Conservation (phyloP, 306 rosid species). For the Cucurbita ficifolia region DNA sequence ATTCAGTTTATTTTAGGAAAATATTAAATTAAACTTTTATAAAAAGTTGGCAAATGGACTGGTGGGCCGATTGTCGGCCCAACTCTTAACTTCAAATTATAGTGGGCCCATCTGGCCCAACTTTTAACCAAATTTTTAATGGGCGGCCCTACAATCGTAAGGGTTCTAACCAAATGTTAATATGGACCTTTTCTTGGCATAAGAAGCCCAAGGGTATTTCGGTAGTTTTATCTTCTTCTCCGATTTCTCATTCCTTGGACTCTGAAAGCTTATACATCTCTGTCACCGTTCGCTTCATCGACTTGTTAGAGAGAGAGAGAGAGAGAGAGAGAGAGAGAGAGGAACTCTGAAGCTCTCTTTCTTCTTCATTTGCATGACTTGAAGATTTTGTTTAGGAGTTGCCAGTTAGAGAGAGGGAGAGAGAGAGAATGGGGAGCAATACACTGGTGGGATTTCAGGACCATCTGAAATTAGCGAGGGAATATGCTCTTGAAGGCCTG, state of each 20-base stretch:
- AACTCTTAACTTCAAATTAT: background rate
- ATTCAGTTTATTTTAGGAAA: no score
- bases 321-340: background rate
- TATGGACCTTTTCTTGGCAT: background rate
- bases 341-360: background rate
- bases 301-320: background rate
- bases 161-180: background rate
- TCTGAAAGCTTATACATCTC: background rate
- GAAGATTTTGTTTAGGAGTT: no score
- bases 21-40: no score
- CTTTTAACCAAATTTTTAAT: background rate
- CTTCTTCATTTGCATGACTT: background rate
- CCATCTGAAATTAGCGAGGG: constrained; percentile 84
- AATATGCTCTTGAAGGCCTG: constrained; percentile 82
- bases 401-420: background rate
- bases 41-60: background rate
- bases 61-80: background rate
- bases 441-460: constrained; percentile 76
- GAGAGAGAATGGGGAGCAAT: constrained; percentile 38
- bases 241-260: constrained; percentile 1
- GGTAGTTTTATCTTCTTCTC: background rate
- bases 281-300: background rate
- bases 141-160: background rate
- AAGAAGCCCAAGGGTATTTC: constrained; percentile 5
- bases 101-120: background rate